These are phyloP conservation scores for Dioszegia aurantiaca DNA, from an alignment of 768 basidiomycete genomes.

Conservation along the genomic window DNA sequence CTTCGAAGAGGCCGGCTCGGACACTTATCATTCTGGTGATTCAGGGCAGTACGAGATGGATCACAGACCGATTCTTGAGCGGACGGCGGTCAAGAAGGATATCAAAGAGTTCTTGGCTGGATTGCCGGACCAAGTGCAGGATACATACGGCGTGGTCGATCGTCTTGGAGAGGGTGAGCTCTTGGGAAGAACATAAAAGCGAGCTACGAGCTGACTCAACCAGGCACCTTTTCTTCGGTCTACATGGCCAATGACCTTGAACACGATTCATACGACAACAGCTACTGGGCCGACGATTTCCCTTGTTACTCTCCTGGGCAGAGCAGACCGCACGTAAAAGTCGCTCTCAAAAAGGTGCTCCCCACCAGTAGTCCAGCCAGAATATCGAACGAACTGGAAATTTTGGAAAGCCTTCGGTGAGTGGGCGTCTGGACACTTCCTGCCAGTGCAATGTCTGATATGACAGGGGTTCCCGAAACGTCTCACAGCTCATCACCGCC, in stretches of 20 bases:
- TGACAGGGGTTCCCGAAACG: slow-evolving; percentile 76
- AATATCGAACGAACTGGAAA: slow-evolving; percentile 86
- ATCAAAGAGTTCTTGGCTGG: slow-evolving; percentile 68
- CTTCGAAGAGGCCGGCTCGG: slow-evolving; percentile 17
- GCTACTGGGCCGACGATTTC: slow-evolving; percentile 55
- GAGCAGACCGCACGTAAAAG: slow-evolving; percentile 57
- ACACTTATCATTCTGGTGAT: slow-evolving; percentile 45
- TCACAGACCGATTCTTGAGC: slow-evolving; percentile 59
- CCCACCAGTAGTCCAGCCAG: slow-evolving; percentile 91
- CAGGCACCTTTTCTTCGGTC: slow-evolving; percentile 96
- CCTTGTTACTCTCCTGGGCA: background rate
- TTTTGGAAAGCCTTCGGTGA: slow-evolving; percentile 67
- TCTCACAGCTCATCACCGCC: slow-evolving; percentile 90
- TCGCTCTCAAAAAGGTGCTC: slow-evolving; percentile 94
- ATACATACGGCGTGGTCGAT: slow-evolving; percentile 71
- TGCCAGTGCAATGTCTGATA: background rate
- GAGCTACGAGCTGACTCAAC: background rate
- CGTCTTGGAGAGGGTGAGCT: slow-evolving; percentile 73
- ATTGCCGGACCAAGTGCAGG: slow-evolving; percentile 20
- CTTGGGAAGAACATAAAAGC: background rate
- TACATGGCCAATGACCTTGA: slow-evolving; percentile 88
- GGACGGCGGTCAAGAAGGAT: slow-evolving; percentile 70
- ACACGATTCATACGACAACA: slow-evolving; percentile 61
- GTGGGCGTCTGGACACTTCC: slow-evolving; percentile 4
- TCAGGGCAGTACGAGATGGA: slow-evolving; percentile 47